These are phyloP conservation scores for Rhytidhysteron rufulum DNA, from an alignment of 2,329 filamentous ascomycete genomes.

Conservation along the genomic window DNA sequence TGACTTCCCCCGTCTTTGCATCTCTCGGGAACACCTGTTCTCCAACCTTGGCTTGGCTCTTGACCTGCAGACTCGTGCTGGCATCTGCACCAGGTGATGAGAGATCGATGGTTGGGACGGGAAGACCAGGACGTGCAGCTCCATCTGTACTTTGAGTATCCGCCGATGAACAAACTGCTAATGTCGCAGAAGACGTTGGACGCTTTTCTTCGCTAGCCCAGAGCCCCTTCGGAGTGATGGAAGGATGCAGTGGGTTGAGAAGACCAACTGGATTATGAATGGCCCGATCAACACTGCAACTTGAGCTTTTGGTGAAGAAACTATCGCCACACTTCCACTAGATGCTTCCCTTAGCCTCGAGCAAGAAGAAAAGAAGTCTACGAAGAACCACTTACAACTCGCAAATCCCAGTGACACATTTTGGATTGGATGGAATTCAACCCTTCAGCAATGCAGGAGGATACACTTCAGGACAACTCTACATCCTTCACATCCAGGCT, in stretches of 20 bases:
- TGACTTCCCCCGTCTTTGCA: conserved; percentile 12
- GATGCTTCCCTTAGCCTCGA: neutral
- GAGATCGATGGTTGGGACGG: conserved; percentile 5
- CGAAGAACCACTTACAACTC: conserved; percentile 12
- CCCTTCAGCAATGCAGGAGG: neutral
- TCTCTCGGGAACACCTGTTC: conserved; percentile 6
- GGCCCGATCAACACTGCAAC: conserved; percentile 23
- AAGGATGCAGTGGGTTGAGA: conserved; percentile 21
- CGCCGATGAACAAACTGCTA: too few species aligned
- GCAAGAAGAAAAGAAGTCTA: neutral
- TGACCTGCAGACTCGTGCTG: neutral
- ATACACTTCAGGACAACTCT: neutral
- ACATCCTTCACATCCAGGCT: neutral
- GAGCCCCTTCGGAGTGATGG: conserved; percentile 11
- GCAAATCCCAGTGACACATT: conserved; percentile 25
- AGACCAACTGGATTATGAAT: conserved; percentile 12
- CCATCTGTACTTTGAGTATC: neutral
- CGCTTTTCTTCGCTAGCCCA: neutral
- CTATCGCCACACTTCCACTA: conserved; percentile 25
- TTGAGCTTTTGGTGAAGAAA: conserved; percentile 23
- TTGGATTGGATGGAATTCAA: conserved; percentile 1
- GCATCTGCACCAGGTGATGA: conserved; percentile 2
- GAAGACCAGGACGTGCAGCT: neutral
- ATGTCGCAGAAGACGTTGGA: neutral
- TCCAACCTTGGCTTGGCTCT: conserved; percentile 6